Evolutionary conservation across 805 yeast genomes (phyloP).

Genomic region (Ogataea methanolica): DNA sequence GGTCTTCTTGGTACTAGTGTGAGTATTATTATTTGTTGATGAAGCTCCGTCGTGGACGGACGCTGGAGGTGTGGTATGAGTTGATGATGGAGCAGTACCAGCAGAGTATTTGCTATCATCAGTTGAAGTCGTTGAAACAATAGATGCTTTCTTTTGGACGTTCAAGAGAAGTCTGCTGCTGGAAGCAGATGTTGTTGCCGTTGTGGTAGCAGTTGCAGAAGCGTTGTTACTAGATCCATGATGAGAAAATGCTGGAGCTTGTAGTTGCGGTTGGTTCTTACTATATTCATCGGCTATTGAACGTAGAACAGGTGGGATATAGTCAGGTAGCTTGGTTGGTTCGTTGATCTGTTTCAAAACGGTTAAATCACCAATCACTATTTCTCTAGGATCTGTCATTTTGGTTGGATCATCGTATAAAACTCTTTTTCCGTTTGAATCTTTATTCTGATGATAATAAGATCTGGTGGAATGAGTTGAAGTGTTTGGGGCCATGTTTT

Average conservation of each 20-base stretch:
- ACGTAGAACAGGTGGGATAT: constrained; percentile 50
- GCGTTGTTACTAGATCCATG: background rate
- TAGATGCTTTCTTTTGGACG: constrained; percentile 1
- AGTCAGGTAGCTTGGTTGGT: constrained; percentile 41
- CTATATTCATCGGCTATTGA: constrained; percentile 28
- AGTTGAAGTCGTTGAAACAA: constrained; percentile 10
- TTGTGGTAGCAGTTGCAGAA: background rate
- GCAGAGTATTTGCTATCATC: constrained; percentile 2
- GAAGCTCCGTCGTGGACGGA: background rate
- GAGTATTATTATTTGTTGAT: background rate
- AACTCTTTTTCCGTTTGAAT: background rate
- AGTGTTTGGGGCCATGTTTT: no score
- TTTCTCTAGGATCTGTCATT: constrained; percentile 4
- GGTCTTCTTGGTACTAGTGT: no score
- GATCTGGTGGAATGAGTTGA: no score
- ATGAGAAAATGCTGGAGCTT: no score
- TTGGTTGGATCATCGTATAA: background rate
- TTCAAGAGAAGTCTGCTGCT: background rate
- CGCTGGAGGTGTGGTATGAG: constrained; percentile 6
- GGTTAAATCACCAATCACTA: constrained; percentile 2
- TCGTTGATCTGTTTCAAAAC: constrained; percentile 39
- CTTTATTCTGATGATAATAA: background rate
- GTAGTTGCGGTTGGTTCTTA: background rate
- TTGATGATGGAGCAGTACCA: background rate
- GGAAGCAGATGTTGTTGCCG: background rate